Evolutionary conservation across 345 rosid species (phyloP).

Genomic region (Clausena lansium): DNA sequence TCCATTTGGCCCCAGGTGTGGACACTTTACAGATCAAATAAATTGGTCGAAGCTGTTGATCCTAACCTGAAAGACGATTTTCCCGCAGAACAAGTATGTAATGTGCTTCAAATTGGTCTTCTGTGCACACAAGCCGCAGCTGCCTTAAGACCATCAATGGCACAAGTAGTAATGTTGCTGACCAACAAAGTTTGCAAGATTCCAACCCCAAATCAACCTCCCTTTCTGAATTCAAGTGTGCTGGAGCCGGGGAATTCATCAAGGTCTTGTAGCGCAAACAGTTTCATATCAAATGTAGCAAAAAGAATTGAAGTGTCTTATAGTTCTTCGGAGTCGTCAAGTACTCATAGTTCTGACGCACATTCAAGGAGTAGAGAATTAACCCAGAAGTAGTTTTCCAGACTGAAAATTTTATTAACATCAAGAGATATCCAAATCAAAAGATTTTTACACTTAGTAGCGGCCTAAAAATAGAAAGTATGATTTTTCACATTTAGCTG

Average conservation of each 20-base stretch:
- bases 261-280: constrained; percentile 23
- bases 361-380: constrained; percentile 22
- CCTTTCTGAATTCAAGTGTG: constrained; percentile 34
- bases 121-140: constrained; percentile 49
- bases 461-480: no score
- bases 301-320: constrained; percentile 23
- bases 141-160: constrained; percentile 49
- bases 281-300: constrained; percentile 27
- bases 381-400: neutral
- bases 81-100: constrained; percentile 23
- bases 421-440: neutral
- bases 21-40: constrained; percentile 40
- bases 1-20: constrained; percentile 37
- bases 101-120: constrained; percentile 49
- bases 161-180: constrained; percentile 37
- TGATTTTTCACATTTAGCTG: no score
- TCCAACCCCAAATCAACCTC: constrained; percentile 48
- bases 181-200: constrained; percentile 19
- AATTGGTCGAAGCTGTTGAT: constrained; percentile 36
- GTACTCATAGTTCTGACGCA: constrained; percentile 24
- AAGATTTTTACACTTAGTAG: neutral
- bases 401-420: neutral
- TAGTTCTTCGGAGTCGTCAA: constrained; percentile 30
- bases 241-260: constrained; percentile 21
- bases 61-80: constrained; percentile 25